phyloP scores from a whole-genome alignment of 768 basidiomycete genomes.

The Crepidotus variabilis region DNA sequence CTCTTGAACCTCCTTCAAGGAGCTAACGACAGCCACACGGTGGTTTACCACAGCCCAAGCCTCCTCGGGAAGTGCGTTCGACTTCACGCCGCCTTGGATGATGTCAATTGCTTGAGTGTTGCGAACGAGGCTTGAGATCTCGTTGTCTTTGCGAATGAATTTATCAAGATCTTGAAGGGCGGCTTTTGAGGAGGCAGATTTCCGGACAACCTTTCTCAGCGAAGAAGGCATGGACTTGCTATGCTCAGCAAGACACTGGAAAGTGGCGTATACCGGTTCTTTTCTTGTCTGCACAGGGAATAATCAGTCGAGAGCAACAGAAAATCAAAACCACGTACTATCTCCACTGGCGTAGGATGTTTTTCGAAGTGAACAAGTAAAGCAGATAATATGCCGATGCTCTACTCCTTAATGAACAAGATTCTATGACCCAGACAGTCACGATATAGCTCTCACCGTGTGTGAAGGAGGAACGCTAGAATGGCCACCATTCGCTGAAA shows the following conservation, averaged over 20 bases:
- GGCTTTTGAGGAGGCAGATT: slow-evolving; percentile 43
- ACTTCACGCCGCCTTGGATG: slow-evolving; percentile 64
- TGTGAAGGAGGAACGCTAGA: slow-evolving; percentile 81
- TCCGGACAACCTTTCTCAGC: slow-evolving; percentile 44
- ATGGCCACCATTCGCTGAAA: slow-evolving; percentile 75
- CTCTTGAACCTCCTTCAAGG: slow-evolving; percentile 39
- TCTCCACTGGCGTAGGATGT: slow-evolving; percentile 49
- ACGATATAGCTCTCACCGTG: slow-evolving; percentile 43
- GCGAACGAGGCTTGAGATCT: slow-evolving; percentile 44
- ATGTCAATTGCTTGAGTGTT: slow-evolving; percentile 82
- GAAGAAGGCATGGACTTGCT: slow-evolving; percentile 47
- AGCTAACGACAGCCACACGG: slow-evolving; percentile 52
- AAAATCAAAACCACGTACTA: slow-evolving; percentile 34
- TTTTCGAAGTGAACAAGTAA: slow-evolving; percentile 67
- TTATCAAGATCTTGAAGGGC: slow-evolving; percentile 50
- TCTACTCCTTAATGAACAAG: slow-evolving; percentile 32
- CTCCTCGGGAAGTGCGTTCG: slow-evolving; percentile 76
- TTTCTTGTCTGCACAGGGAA: slow-evolving; percentile 36
- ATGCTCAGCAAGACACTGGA: slow-evolving; percentile 67
- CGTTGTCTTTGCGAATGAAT: slow-evolving; percentile 34
- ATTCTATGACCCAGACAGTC: background rate
- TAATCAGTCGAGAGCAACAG: background rate
- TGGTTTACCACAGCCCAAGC: slow-evolving; percentile 71
- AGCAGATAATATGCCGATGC: slow-evolving; percentile 77
- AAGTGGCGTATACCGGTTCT: slow-evolving; percentile 53